Evolutionary conservation across 495 filamentous ascomycete genomes (phyloP).

Genomic region (Articulospora tetracladia): DNA sequence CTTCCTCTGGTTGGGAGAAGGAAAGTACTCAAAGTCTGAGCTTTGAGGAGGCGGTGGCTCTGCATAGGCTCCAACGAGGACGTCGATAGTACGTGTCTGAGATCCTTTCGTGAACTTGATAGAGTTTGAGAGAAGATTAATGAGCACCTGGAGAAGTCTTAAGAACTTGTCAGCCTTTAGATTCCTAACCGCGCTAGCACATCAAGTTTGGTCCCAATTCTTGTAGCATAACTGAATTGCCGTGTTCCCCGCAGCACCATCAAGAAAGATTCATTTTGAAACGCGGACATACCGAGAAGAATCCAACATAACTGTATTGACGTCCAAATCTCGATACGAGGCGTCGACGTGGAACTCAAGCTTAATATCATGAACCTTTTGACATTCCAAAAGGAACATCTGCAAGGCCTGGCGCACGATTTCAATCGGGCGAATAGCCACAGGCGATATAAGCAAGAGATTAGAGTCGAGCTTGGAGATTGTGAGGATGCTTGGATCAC

Average conservation of each 20-base stretch:
- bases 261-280: not conserved
- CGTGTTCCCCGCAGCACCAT: not conserved
- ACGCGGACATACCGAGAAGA: constrained; percentile 29
- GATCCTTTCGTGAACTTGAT: constrained; percentile 72
- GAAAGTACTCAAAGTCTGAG: constrained; percentile 45
- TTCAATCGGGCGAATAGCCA: constrained; percentile 63
- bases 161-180: not conserved
- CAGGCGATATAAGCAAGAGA: constrained; percentile 69
- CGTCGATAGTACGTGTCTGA: constrained; percentile 52
- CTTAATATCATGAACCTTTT: constrained; percentile 62
- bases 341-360: constrained; percentile 63
- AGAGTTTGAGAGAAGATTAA: constrained; percentile 74
- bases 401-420: constrained; percentile 64
- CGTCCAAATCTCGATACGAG: constrained; percentile 52
- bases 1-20: constrained; percentile 38
- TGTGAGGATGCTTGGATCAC: constrained; percentile 51
- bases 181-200: no score
- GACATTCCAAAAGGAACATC: constrained; percentile 75
- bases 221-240: not conserved
- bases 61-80: constrained; percentile 63
- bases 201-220: no score
- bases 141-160: constrained; percentile 33
- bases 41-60: constrained; percentile 41
- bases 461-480: constrained; percentile 84
- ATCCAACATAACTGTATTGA: constrained; percentile 76